Base-by-base conservation (phyloP, 352 stramenopile genomes). In the Phytophthora litchii region DNA sequence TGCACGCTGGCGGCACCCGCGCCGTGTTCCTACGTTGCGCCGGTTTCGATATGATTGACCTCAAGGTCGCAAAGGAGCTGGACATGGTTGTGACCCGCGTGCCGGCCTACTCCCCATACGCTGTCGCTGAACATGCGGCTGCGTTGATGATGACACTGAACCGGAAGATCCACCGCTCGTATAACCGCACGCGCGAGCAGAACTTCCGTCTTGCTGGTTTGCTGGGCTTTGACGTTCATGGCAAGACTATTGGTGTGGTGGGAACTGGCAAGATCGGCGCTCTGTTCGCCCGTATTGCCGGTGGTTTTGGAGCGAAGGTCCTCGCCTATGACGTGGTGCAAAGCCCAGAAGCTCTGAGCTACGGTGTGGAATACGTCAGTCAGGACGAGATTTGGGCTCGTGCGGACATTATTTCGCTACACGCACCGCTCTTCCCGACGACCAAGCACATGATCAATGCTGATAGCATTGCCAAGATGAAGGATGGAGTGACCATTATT, bases 371-470 rank as follows among this genome's bases (percentile, higher is more conserved):
- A 43, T 70, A 70, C 65, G 69, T 84, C 17, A 64, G 56, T 20
- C 61, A 77, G 12, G 80, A 91, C 35, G 74, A 87, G 44, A 74
- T 91, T 14, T 80, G 74, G 65, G 45, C 27, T 2, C 59, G 87
- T 23, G 80, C 79, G 4, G 88, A 97, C 62, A 86, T 97, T 55
- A 91, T 97, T 27, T 91, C 86, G 54, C 74, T 96, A 8, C 84
- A 95, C 67, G 81, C 79, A 48, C 91, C 91, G 9, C 69, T 97
- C 0, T 79, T 96, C 50, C 77, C 78, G 16, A 66, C 72, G 0
- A 97, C 88, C 4, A 78, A 84, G 19, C 88, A 97, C 72, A 85
- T 83, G 21, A 86, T 97, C 58, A 92, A 95, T 56, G 63, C 74
- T 5, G 70, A 86, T 20, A 85, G 82, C 38, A 80, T 97, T 21